Evolutionary conservation across 768 basidiomycete genomes (phyloP), one percentile per base, ranked within the genome.

Genomic region (Favolaschia claudopus): DNA sequence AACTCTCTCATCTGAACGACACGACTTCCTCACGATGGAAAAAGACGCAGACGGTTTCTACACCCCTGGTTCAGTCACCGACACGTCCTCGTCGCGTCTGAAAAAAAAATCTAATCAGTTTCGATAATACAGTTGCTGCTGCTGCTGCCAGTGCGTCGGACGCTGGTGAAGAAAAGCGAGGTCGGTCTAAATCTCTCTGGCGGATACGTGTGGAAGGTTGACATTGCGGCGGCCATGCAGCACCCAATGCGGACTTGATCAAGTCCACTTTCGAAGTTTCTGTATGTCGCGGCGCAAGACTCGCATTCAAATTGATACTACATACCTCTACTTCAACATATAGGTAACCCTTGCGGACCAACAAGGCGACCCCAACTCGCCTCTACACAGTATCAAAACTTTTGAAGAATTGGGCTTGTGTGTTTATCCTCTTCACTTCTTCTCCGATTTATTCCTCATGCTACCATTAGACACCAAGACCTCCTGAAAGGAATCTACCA

Each of bases 261-360:
- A 83, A 86, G 60, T 89, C 91, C n/a, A 87, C 85, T 24, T 94
- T 92, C 69, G 91, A 94, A 75, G 92, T 94, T 62, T 82, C 85
- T 67, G 92, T 93, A 71, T 54, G 88, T 74, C 22, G 7, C 19
- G 39, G 9, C n/a, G 43, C 56, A 43, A 19, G 40, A 24, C 20
- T 37, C 13, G 33, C 32, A 47, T 32, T 62, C 63, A 48, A 62
- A 46, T 48, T 43, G n/a, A n/a, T n/a, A n/a, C 28, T 40, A 29
- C 36, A 46, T 45, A 43, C 48, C 62, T 47, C 34, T 43, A 43
- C 39, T 28, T 53, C 24, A 31, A 56, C 20, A 24, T 59, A 28
- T 67, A 94, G 95, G 95, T 99, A 62, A 99, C 95, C 19, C 84
- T 99, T 56, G 95, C 95, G 46, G 96, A 99, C 77, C 93, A 96